Evolutionary conservation across 1,139 yeast species (phyloP), one percentile per base, ranked within the genome.

Genomic region (Chernovozyma sophiae-reginae): DNA sequence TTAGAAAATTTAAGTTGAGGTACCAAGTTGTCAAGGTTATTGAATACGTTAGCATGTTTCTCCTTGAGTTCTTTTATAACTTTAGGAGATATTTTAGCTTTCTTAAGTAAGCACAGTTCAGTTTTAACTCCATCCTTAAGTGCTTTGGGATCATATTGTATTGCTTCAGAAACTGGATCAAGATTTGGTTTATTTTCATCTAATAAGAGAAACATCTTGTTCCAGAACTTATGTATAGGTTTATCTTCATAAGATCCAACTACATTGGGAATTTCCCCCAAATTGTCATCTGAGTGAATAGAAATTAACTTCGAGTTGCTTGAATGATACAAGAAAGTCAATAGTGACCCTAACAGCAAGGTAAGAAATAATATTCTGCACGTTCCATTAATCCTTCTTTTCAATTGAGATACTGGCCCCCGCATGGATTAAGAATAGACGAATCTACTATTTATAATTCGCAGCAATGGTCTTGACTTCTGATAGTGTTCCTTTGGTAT

Each of bases 71-170:
- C 61, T 2, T 49, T 36, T 5, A 54, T 36, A 7, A 55, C 51
- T 4, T 51, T 54, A 4, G 52, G 56, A 0, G 57, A 43, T 1
- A 66, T 52, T 5, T 36, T 37, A 2, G 69, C 68, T 36, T 57
- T 59, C 1, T 67, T 56, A 15, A 61, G 43, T 22, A 66, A 49
- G 2, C 48, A 53, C 4, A 53, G 55, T 40, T 61, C 61, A 6
- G 62, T 55, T 10, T 52, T 50, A 50, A 2, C 62, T 62, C 12
- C 47, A 41, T 17, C 52, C 42, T n/a, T 59, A 61, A 22, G 51
- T 42, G 7, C 47, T 7, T 52, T 55, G 7, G 6, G n/a, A 6
- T 53, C 45, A 40, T 58, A 60, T 24, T 45, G 42, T 13, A 65
- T 51, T 1, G 60, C 59, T 2, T 47, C 41, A 10, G 45, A 47